Percentiles rank a stretch among this genome's conserved stretches.
Conservation (phyloP, 306 rosid genomes). For the Cicer yamashitae region DNA sequence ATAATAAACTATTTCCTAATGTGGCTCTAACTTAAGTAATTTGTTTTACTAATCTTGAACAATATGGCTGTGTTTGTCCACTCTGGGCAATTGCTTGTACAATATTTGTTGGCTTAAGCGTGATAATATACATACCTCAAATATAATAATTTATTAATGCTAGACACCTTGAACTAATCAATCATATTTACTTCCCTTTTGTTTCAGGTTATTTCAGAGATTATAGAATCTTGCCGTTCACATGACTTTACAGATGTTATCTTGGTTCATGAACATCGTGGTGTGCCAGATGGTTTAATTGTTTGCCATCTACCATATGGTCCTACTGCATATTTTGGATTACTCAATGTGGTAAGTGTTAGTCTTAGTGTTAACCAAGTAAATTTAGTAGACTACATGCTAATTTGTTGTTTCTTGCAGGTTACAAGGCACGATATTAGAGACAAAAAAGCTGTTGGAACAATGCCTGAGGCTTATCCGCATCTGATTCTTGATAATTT, state of each 20-base stretch:
- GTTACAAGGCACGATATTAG: conserved; percentile 94
- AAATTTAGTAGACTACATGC: conserved; percentile 18
- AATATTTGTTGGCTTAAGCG: conserved; percentile 17
- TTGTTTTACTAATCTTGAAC: conserved; percentile 6
- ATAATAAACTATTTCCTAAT: conserved; percentile 7
- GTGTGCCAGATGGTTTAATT: conserved; percentile 89
- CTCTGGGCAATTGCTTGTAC: conserved; percentile 20
- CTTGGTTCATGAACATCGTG: conserved; percentile 95
- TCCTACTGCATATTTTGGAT: conserved; percentile 93
- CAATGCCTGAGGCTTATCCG: conserved; percentile 96
- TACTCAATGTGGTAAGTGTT: conserved; percentile 80
- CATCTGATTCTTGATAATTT: conserved; percentile 82
- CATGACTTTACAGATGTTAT: conserved; percentile 87
- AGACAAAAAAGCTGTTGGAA: conserved; percentile 80
- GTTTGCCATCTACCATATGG: conserved; percentile 90
- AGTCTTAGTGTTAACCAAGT: conserved; percentile 12
- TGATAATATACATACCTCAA: conserved; percentile 13
- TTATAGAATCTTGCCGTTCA: conserved; percentile 85
- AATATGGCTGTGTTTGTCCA: not conserved
- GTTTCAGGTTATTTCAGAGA: conserved; percentile 85
- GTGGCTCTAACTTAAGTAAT: conserved; percentile 1
- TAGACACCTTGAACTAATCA: conserved; percentile 14
- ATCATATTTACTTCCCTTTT: not conserved
- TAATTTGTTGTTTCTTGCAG: conserved; percentile 54
- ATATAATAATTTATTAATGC: conserved; percentile 8